These are phyloP conservation scores for Logfia minima DNA, from an alignment of 129 eudicot species.

Conservation along the genomic window DNA sequence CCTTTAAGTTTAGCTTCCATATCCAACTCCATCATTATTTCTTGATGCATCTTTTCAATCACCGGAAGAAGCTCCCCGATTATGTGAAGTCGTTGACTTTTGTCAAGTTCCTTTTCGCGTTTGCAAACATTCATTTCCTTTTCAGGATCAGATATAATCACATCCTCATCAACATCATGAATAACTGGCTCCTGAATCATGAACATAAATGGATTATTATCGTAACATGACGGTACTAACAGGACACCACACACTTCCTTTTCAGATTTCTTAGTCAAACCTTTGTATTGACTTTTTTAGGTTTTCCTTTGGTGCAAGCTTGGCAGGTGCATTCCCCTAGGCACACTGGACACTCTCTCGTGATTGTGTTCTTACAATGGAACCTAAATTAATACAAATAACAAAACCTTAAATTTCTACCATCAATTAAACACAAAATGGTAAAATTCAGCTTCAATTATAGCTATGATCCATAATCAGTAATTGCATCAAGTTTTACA, in stretches of 20 bases:
- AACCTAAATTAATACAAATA: slow-evolving; percentile 42
- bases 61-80: slow-evolving; percentile 70
- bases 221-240: not conserved
- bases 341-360: slow-evolving; percentile 72
- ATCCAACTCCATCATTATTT: slow-evolving; percentile 53
- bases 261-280: slow-evolving; percentile 35
- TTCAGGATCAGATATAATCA: not conserved
- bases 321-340: slow-evolving; percentile 59
- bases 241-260: not conserved
- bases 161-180: slow-evolving; percentile 7
- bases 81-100: slow-evolving; percentile 52
- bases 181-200: slow-evolving; percentile 49
- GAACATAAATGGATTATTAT: slow-evolving; percentile 4
- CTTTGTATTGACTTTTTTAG: slow-evolving; percentile 43
- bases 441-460: slow-evolving; percentile 20
- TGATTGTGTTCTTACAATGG: slow-evolving; percentile 50
- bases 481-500: not conserved
- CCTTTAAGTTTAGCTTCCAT: slow-evolving; percentile 64
- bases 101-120: slow-evolving; percentile 42
- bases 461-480: not conserved
- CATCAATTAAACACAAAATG: not conserved
- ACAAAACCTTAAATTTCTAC: not conserved
- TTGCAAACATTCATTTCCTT: slow-evolving; percentile 1
- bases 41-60: slow-evolving; percentile 52
- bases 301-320: slow-evolving; percentile 43